Conservation (phyloP, 2,329 filamentous ascomycete species). For the Chalaropsis thielavioides region DNA sequence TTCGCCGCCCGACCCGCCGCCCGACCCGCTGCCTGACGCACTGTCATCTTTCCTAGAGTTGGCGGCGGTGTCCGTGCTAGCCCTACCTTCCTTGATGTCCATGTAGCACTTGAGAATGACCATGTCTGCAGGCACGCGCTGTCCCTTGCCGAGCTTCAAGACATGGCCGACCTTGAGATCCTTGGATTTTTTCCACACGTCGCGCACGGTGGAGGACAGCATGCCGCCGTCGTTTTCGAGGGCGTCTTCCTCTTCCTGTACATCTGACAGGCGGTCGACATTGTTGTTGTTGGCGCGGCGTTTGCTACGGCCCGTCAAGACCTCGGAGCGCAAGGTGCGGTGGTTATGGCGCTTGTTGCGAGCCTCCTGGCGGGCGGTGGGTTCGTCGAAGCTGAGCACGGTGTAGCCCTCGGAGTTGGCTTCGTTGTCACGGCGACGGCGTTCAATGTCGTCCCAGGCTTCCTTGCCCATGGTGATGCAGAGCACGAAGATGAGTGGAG, state of each 20-base stretch:
- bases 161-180: constrained; percentile 91
- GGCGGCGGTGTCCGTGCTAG: constrained; percentile 12
- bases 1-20: constrained; percentile 61
- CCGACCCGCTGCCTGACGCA: constrained; percentile 22
- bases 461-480: constrained; percentile 90
- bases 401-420: constrained; percentile 86
- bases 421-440: constrained; percentile 75
- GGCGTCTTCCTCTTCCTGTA: constrained; percentile 53
- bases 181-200: constrained; percentile 66
- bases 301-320: constrained; percentile 19
- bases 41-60: constrained; percentile 25
- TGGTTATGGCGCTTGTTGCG: constrained; percentile 19
- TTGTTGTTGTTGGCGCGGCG: constrained; percentile 19
- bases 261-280: constrained; percentile 39
- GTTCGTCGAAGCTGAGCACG: constrained; percentile 56
- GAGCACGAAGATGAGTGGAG: constrained; percentile 81
- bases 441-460: constrained; percentile 79
- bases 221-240: constrained; percentile 30
- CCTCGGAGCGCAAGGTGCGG: constrained; percentile 32
- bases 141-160: constrained; percentile 81
- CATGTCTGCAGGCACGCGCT: constrained; percentile 86
- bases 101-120: constrained; percentile 70
- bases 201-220: constrained; percentile 41
- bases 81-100: background rate
- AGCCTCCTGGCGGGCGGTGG: constrained; percentile 25